Base-by-base conservation (phyloP, 2,329 filamentous ascomycete species). In the Graphilbum sp. region DNA sequence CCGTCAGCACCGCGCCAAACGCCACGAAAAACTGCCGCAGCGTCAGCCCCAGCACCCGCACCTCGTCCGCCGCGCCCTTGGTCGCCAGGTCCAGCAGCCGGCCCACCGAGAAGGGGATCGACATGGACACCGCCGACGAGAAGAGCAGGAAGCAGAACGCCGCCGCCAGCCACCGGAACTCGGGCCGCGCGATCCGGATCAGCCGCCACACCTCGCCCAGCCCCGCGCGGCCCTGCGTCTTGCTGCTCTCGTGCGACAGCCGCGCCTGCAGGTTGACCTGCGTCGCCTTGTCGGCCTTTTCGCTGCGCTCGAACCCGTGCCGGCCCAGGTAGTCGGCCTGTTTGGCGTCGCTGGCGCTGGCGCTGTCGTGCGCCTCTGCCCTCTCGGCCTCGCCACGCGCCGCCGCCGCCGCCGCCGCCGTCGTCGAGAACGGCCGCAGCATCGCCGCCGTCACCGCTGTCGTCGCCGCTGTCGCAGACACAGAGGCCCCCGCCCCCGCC, bases 81-180 rank as follows among this genome's bases (percentile, higher is more conserved):
- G 86, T 92, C 9, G 88, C 85, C 38, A 90, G 73, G 58, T 98
- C 90, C 55, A 98, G 65, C 44, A 98, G 93, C 54, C 87, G 88
- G 40, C 90, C 90, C 46, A 98, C 93, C 0, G 87, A 93, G 54
- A 95, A 94, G 2, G 90, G 90, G 42, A 98, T 83, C 2, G 85
- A 87, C 81, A 98, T 93, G 41, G 87, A 93, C 48, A 98, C 86
- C 37, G 76, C 72, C 4, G 88, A 96, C 15, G 88, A 95, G 44
- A 95, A 68, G 41, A 98, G 67, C 36, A 98, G 67, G 53, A 94
- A 81, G 39, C 80, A 55, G 54, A 96, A 88, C 4, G 92, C 92
- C 45, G 81, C 58, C 7, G 66, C 68, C 15, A 98, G 73, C 57
- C 82, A 80, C 52, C 68, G 78, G 23, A 81, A 61, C 61, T 98